phyloP scores from a whole-genome alignment of 768 basidiomycete genomes.

The Termitomyces sp. region DNA sequence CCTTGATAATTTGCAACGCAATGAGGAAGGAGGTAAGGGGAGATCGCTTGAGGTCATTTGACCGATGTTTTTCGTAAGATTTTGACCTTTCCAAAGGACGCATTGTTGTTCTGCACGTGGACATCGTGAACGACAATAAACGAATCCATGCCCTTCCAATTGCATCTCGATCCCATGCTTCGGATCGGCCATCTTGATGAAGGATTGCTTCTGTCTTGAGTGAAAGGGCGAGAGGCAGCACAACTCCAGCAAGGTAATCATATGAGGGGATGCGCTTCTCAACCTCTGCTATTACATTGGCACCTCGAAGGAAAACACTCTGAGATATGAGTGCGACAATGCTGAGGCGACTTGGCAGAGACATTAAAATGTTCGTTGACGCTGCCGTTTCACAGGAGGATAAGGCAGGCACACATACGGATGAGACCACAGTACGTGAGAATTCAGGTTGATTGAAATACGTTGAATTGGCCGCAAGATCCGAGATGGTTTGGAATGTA shows the following conservation, averaged over 20 bases:
- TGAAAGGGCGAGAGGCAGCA: constrained; percentile 57
- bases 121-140: constrained; percentile 55
- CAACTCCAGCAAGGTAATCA: constrained; percentile 58
- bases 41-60: constrained; percentile 18
- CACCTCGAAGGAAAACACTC: constrained; percentile 45
- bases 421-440: constrained; percentile 39
- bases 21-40: constrained; percentile 42
- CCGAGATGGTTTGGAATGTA: constrained; percentile 47
- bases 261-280: constrained; percentile 54
- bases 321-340: constrained; percentile 40
- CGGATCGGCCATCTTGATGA: constrained; percentile 35
- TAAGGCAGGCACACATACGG: constrained; percentile 44
- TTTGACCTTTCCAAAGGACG: constrained; percentile 38
- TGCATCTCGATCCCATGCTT: constrained; percentile 43
- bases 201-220: constrained; percentile 50
- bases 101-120: constrained; percentile 39
- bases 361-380: constrained; percentile 35
- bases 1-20: constrained; percentile 65
- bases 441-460: constrained; percentile 55
- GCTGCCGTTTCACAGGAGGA: constrained; percentile 44
- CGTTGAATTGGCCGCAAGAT: constrained; percentile 38
- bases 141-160: constrained; percentile 57
- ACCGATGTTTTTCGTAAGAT: constrained; percentile 36
- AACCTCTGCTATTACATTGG: constrained; percentile 52
- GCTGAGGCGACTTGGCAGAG: constrained; percentile 35